These are phyloP conservation scores for Fusarium agapanthi DNA, from an alignment of 2,329 filamentous ascomycete species.

Conservation along the genomic window DNA sequence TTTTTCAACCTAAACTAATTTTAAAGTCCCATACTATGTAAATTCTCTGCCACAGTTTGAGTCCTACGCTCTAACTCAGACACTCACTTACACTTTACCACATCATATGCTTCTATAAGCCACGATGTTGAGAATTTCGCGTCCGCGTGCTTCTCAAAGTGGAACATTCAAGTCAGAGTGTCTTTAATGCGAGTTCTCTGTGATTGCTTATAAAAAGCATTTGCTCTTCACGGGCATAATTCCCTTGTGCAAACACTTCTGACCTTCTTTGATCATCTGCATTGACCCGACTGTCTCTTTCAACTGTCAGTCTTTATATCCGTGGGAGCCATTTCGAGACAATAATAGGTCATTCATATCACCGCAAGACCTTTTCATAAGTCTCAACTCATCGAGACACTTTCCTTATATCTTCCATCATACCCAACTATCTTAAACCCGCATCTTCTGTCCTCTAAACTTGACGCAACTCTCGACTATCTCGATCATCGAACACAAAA, in stretches of 20 bases:
- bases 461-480: neutral
- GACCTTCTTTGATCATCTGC: constrained; percentile 44
- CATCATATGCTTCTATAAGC: constrained; percentile 31
- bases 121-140: constrained; percentile 16
- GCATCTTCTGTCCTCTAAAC: neutral
- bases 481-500: neutral
- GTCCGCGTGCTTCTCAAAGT: constrained; percentile 20
- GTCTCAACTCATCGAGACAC: constrained; percentile 5
- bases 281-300: constrained; percentile 34
- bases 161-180: neutral
- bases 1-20: constrained; percentile 1
- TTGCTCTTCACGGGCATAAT: neutral
- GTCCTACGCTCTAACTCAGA: constrained; percentile 16
- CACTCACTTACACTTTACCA: constrained; percentile 27
- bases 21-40: constrained; percentile 2
- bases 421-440: constrained; percentile 1
- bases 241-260: constrained; percentile 24
- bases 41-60: constrained; percentile 23
- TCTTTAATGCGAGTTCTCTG: neutral
- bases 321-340: constrained; percentile 30
- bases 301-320: constrained; percentile 35
- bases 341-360: constrained; percentile 35
- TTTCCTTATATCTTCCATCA: constrained; percentile 17
- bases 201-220: constrained; percentile 15
- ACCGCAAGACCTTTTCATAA: neutral